Evolutionary conservation across 352 stramenopile genomes (phyloP).

Genomic region (Phytophthora constricta): DNA sequence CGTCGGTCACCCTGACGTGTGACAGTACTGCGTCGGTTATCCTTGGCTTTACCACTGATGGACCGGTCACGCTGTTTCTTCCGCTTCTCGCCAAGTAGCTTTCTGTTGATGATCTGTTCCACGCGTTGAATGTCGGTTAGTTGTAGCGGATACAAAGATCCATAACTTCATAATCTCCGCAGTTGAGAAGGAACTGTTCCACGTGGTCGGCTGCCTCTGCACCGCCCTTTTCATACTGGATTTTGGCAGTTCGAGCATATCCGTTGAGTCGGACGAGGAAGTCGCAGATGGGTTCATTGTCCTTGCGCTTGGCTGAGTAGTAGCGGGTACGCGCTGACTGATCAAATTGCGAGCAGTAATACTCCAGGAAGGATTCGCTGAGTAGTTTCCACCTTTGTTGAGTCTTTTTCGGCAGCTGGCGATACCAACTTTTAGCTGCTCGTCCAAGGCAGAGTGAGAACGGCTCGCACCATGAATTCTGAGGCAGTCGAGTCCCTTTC

Average conservation of each 20-base stretch:
- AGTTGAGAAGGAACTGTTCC: slow-evolving; percentile 5
- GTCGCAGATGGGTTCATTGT: not conserved
- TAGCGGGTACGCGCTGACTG: not conserved
- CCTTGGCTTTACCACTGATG: not conserved
- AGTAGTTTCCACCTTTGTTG: not conserved
- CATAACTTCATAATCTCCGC: not conserved
- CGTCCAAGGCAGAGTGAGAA: not conserved
- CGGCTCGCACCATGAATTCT: slow-evolving; percentile 11
- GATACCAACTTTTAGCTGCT: not conserved
- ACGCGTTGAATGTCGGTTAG: not conserved
- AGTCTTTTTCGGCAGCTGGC: not conserved
- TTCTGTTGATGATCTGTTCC: not conserved
- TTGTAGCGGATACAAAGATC: not conserved
- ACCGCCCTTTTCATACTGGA: slow-evolving; percentile 8
- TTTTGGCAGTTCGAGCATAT: slow-evolving; percentile 1
- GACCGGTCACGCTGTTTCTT: not conserved
- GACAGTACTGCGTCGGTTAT: not conserved
- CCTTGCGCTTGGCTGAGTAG: not conserved
- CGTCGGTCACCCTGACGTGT: not conserved
- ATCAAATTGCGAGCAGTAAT: not conserved
- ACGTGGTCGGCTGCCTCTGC: not conserved
- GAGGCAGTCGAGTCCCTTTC: slow-evolving; percentile 7
- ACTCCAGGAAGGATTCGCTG: not conserved
- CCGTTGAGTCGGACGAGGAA: not conserved
- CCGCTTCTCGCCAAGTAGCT: not conserved